Conservation (phyloP, 2,329 filamentous ascomycete genomes). For the Mariannaea sp. region DNA sequence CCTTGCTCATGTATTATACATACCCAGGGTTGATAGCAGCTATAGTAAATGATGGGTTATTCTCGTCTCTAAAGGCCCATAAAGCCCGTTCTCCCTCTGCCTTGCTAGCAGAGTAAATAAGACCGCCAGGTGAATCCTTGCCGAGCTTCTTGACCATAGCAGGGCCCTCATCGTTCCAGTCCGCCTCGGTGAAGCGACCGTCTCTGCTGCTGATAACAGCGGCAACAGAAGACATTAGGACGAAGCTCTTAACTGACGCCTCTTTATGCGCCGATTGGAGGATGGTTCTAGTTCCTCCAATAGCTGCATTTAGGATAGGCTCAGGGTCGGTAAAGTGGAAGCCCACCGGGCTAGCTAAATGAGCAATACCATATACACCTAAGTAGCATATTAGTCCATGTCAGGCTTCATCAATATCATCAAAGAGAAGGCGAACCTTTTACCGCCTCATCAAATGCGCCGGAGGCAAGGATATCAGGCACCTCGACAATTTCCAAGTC, state of each 20-base stretch:
- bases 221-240: constrained; percentile 35
- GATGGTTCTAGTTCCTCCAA: constrained; percentile 28
- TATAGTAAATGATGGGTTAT: constrained; percentile 28
- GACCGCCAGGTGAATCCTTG: constrained; percentile 21
- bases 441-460: constrained; percentile 45
- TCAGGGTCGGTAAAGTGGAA: constrained; percentile 30
- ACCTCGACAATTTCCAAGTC: constrained; percentile 38
- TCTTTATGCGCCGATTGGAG: constrained; percentile 31
- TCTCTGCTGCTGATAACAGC: constrained; percentile 16
- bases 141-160: constrained; percentile 26
- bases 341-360: constrained; percentile 30
- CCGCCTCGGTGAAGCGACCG: constrained; percentile 29
- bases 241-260: constrained; percentile 30
- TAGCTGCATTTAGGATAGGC: constrained; percentile 27
- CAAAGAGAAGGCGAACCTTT: constrained; percentile 27
- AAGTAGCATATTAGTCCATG: constrained; percentile 1
- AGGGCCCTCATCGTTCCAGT: constrained; percentile 31
- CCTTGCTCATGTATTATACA: not conserved
- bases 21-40: constrained; percentile 34
- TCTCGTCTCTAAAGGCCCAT: constrained; percentile 32
- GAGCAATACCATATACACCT: constrained; percentile 32
- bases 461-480: constrained; percentile 40
- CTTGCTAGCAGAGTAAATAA: constrained; percentile 35
- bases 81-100: constrained; percentile 31
- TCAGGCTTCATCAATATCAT: too few relatives aligned